Base-by-base conservation (phyloP, 2,329 filamentous ascomycete genomes). In the Aspergillus ochraceus region DNA sequence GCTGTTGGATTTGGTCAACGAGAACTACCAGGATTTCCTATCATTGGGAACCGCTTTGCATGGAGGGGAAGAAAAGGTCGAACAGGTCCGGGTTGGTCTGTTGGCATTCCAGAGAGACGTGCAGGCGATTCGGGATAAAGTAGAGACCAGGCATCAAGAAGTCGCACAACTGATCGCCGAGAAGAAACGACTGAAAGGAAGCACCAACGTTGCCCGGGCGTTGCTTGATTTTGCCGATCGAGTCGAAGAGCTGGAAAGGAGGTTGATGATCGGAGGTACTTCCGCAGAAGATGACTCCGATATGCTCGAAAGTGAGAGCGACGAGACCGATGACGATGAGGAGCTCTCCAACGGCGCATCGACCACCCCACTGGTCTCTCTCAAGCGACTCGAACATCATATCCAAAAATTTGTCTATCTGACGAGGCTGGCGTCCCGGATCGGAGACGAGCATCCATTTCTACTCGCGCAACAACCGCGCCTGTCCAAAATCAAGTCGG, bases 1-100 rank as follows among this genome's bases (percentile, higher is more conserved):
- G 78, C 83, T 99, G 2, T 83, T 99, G 19, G 94, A 97, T 77
- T 86, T 99, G 8, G 95, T 99, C 66, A 99, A 99, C 72, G 86
- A 89, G 54, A 96, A 99, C 76, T 98, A 99, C 74, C 89, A 92
- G 52, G 90, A 94, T 59, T 99, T 99, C 68, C 77, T 99, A 4
- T 88, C 88, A 0, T 79, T 99, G 0, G 96, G 95, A 0, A 87
- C 85, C 51, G 90, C 92, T 68, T 79, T 99, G 49, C 86, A 87
- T 56, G 93, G 93, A 2, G 96, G 96, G 8, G 93, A 96, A 70
- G 94, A 97, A 69, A 90, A 89, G 73, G 89, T 97, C 0, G 93
- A 96, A 72, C 92, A 96, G 71, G 89, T 98, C 32, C 85, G 91
- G 49, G 90, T 99, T 0, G 92, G 92, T 0, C 77, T 99, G 57